These are phyloP conservation scores for Sordariomycetes sp. DNA, from an alignment of 2,329 filamentous ascomycete species.

Conservation along the genomic window DNA sequence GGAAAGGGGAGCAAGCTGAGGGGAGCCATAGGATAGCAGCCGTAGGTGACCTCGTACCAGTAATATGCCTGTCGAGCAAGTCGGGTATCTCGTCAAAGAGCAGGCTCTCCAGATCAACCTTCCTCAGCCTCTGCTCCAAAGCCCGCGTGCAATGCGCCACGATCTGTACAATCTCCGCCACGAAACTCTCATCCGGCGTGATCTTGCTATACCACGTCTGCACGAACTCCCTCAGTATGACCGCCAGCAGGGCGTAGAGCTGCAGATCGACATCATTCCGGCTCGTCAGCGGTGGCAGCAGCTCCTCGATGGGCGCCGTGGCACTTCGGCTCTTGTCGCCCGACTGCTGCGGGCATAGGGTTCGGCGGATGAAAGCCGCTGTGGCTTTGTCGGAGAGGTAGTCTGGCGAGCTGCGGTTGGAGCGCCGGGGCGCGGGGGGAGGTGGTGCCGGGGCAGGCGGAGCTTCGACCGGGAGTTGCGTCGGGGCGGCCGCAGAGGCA, in stretches of 20 bases:
- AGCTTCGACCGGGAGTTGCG: slow-evolving; percentile 9
- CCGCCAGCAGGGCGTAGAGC: slow-evolving; percentile 76
- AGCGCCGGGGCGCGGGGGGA: slow-evolving; percentile 12
- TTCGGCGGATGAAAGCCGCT: slow-evolving; percentile 67
- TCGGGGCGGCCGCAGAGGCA: neutral
- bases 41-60: slow-evolving; percentile 31
- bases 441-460: neutral
- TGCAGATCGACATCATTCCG: slow-evolving; percentile 90
- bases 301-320: slow-evolving; percentile 59
- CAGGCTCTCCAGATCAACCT: slow-evolving; percentile 73
- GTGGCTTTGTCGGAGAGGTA: slow-evolving; percentile 71
- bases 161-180: slow-evolving; percentile 78
- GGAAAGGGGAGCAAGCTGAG: neutral
- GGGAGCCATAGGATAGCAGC: neutral
- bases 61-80: slow-evolving; percentile 68
- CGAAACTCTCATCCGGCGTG: slow-evolving; percentile 79
- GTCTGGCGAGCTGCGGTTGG: slow-evolving; percentile 25
- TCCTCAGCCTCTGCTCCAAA: slow-evolving; percentile 74
- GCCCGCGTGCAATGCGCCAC: slow-evolving; percentile 86
- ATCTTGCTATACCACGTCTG: slow-evolving; percentile 90
- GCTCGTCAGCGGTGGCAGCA: slow-evolving; percentile 85
- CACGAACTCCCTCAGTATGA: slow-evolving; percentile 83
- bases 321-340: slow-evolving; percentile 33
- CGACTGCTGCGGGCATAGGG: slow-evolving; percentile 65
- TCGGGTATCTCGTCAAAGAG: slow-evolving; percentile 81